A percentile compares a stretch with the other conserved stretches of the same genome.
Evolutionary conservation across 495 filamentous ascomycete genomes (phyloP).

Genomic region (Penicillium waksmanii): DNA sequence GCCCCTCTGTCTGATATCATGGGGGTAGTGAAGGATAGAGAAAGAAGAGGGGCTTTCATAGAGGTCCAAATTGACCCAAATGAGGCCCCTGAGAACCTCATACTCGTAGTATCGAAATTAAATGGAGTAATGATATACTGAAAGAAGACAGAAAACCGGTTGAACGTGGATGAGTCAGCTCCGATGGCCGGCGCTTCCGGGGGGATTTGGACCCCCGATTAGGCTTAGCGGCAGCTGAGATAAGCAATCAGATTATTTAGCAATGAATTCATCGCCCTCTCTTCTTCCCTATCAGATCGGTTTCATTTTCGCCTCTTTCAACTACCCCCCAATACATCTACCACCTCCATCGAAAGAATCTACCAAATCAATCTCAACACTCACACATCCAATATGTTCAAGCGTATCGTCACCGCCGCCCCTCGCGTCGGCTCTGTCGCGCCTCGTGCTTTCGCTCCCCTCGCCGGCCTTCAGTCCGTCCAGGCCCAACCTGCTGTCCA

Average conservation of each 20-base stretch:
- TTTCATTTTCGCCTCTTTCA: conserved; percentile 16
- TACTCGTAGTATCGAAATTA: too few relatives aligned
- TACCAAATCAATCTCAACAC: not conserved
- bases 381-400: conserved; percentile 49
- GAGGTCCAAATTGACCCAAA: not conserved
- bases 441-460: conserved; percentile 47
- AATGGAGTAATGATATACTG: not conserved
- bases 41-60: not conserved
- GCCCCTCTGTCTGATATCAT: conserved; percentile 23
- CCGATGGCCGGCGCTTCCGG: conserved; percentile 34
- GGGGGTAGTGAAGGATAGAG: not conserved
- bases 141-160: not conserved
- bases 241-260: conserved; percentile 41
- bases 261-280: conserved; percentile 36
- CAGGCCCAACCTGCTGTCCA: conserved; percentile 37
- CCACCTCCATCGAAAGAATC: not conserved
- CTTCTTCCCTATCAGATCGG: conserved; percentile 34
- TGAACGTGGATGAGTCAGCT: conserved; percentile 23
- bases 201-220: conserved; percentile 17
- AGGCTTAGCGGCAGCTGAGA: conserved; percentile 20
- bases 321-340: conserved; percentile 7
- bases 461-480: conserved; percentile 36
- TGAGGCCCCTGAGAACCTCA: not conserved
- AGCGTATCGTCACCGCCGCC: conserved; percentile 51
- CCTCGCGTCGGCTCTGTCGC: conserved; percentile 53